Evolutionary conservation across 768 basidiomycete species (phyloP), one percentile per base, ranked within the genome.

Genomic region (Erythrobasidium yunnanense): DNA sequence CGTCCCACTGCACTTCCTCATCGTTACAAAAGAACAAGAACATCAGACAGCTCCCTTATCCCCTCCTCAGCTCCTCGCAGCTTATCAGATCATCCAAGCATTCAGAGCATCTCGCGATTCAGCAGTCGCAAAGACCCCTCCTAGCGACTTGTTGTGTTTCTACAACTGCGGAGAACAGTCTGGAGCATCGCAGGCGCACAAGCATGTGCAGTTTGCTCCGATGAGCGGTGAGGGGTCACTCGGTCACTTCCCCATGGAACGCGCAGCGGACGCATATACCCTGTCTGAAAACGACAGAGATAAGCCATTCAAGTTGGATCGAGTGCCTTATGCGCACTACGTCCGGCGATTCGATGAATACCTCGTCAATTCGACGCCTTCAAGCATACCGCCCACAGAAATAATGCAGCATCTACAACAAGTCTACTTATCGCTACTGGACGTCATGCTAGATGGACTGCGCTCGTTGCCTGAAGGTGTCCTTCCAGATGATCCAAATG

Each of bases 81-180:
- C 60, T 23, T 63, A 63, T 29, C 60, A 63, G 60, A 13, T 63
- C n/a, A n/a, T 63, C 7, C 32, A 18, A 15, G 22, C 49, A 2
- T 63, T 63, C 33, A 47, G 23, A 11, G 49, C 38, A n/a, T n/a
- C 38, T 23, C 7, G 47, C 56, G 3, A 45, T 35, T n/a, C 57
- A 34, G 8, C 34, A 60, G 13, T 2, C 60, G 7, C 27, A 25
- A 63, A 29, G 29, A 17, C 49, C 38, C 38, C 49, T 13, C 47
- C 47, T 18, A 49, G 60, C n/a, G 60, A 63, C 6, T 25, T 63
- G 46, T 49, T 63, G 13, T 49, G 45, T 49, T 63, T 63, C 49
- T 63, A 49, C 60, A 63, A 63, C 30, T 63, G 60, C 49, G 60
- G 60, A 20, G 60, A 63, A 6, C 30, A 23, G 8, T 50, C 46